phyloP scores from a whole-genome alignment of 1,284 basidiomycete species.

The Vanrija sp. region DNA sequence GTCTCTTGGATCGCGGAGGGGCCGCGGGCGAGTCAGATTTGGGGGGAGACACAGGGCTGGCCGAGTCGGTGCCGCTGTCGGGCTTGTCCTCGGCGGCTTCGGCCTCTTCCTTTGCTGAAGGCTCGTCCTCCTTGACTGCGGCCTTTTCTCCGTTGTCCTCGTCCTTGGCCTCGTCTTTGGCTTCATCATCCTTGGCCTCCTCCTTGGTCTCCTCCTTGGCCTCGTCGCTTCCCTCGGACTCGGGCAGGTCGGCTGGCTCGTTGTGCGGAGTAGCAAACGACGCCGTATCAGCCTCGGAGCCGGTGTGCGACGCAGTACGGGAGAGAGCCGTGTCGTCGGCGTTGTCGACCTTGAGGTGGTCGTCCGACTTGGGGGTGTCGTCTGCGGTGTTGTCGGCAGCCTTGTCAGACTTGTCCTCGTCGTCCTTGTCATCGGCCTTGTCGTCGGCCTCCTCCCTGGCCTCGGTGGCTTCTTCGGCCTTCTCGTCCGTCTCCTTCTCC shows the following conservation, averaged over 20 bases:
- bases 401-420: neutral
- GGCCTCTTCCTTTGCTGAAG: slow-evolving; percentile 3
- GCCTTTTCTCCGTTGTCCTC: slow-evolving; percentile 4
- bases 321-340: neutral
- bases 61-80: slow-evolving; percentile 8
- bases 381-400: neutral
- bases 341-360: neutral
- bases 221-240: neutral
- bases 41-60: neutral
- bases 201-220: neutral
- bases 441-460: neutral
- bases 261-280: slow-evolving; percentile 9
- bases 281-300: neutral
- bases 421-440: neutral
- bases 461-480: neutral
- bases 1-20: neutral
- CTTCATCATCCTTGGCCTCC: neutral
- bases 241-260: slow-evolving; percentile 3
- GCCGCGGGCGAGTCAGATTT: neutral
- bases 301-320: neutral
- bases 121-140: slow-evolving; percentile 10
- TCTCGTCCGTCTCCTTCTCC: neutral
- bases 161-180: neutral
- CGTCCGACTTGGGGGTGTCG: neutral
- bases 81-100: slow-evolving; percentile 5